A percentile compares a stretch with the other conserved stretches of the same genome.
These are phyloP conservation scores for Fennellomyces sp. DNA, from an alignment of 371 early-diverging fungal species.

Conservation along the genomic window DNA sequence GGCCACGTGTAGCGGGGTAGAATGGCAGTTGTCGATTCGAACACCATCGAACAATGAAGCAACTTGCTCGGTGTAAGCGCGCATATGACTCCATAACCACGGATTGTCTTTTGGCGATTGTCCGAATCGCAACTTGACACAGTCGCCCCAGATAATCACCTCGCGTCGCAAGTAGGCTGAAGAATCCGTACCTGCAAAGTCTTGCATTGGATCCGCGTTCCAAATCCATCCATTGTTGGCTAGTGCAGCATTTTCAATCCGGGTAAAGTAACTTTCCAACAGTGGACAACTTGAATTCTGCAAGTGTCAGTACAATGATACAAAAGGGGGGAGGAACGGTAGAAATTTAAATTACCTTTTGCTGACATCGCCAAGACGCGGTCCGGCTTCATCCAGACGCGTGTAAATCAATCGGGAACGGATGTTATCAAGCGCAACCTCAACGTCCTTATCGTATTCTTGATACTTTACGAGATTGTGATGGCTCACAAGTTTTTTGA, in stretches of 20 bases:
- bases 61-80: slow-evolving; percentile 83
- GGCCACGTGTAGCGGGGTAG: slow-evolving; percentile 95
- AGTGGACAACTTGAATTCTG: slow-evolving; percentile 85
- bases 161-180: slow-evolving; percentile 91
- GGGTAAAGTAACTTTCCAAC: slow-evolving; percentile 93
- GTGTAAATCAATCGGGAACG: slow-evolving; percentile 81
- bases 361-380: slow-evolving; percentile 55
- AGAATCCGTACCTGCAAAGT: slow-evolving; percentile 89
- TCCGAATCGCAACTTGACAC: slow-evolving; percentile 97
- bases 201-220: slow-evolving; percentile 92
- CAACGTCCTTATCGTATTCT: slow-evolving; percentile 82
- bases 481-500: slow-evolving; percentile 69
- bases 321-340: not conserved
- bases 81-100: slow-evolving; percentile 96
- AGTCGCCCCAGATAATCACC: slow-evolving; percentile 98
- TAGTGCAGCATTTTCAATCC: slow-evolving; percentile 65
- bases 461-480: slow-evolving; percentile 85
- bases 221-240: slow-evolving; percentile 99
- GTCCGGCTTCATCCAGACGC: slow-evolving; percentile 78
- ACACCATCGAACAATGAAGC: slow-evolving; percentile 93
- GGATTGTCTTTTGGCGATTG: slow-evolving; percentile 82
- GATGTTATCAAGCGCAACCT: slow-evolving; percentile 74
- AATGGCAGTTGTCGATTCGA: slow-evolving; percentile 98
- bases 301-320: not conserved
- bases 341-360: slow-evolving; percentile 36